A percentile compares a stretch with the other conserved stretches of the same genome.
Conservation (phyloP, 345 rosid species). For the Odontarrhena argentea region DNA sequence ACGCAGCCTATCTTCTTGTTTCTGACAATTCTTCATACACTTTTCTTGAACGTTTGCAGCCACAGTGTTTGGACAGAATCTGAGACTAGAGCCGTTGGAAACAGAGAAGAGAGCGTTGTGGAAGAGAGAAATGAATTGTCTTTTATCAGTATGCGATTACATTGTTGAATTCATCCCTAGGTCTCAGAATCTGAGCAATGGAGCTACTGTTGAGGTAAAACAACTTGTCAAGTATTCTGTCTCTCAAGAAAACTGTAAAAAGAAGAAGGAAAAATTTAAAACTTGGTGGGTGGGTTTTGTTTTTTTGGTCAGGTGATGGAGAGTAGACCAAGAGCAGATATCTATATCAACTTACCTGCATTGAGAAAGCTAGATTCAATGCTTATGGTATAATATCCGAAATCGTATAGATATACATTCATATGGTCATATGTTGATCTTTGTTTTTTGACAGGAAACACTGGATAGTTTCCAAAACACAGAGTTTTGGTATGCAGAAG, state of each 20-base stretch:
- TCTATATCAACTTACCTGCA: slow-evolving; percentile 89
- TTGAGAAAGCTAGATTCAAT: slow-evolving; percentile 81
- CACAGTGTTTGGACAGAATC: slow-evolving; percentile 84
- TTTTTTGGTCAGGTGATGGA: slow-evolving; percentile 61
- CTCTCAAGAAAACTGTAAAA: slow-evolving; percentile 27
- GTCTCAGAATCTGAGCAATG: slow-evolving; percentile 58
- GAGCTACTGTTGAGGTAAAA: slow-evolving; percentile 69
- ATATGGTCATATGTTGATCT: neutral
- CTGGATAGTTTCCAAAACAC: slow-evolving; percentile 72
- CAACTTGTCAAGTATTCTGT: slow-evolving; percentile 15
- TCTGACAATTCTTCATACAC: neutral
- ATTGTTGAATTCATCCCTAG: slow-evolving; percentile 68
- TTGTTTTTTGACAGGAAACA: slow-evolving; percentile 63
- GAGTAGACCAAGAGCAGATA: slow-evolving; percentile 76
- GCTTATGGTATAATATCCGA: slow-evolving; percentile 57
- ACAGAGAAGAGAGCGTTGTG: slow-evolving; percentile 79
- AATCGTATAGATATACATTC: neutral
- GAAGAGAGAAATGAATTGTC: slow-evolving; percentile 92
- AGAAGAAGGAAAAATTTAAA: slow-evolving; percentile 21
- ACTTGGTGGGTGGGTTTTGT: neutral
- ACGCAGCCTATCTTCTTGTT: slow-evolving; percentile 21
- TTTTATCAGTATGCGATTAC: slow-evolving; percentile 81
- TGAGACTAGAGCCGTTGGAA: slow-evolving; percentile 80
- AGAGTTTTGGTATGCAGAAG: slow-evolving; percentile 95
- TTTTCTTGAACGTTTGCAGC: slow-evolving; percentile 52